Evolutionary conservation across 2,329 filamentous ascomycete genomes (phyloP).

Genomic region (Parastagonospora nodorum): DNA sequence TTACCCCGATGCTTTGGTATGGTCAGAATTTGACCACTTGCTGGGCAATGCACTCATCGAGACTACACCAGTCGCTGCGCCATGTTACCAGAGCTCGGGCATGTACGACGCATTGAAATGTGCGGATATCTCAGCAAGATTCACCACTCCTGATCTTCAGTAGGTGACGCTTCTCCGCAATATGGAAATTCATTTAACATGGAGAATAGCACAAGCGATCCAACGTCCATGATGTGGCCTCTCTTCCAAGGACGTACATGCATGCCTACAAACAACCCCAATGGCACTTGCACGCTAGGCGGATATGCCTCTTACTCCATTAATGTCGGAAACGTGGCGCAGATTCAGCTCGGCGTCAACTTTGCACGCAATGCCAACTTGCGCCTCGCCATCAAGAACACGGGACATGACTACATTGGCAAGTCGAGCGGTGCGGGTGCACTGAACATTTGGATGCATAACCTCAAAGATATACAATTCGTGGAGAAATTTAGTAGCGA

Average conservation of each 20-base stretch:
- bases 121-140: slow-evolving; percentile 11
- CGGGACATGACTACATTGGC: slow-evolving; percentile 25
- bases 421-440: slow-evolving; percentile 31
- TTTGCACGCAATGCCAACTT: slow-evolving; percentile 1
- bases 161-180: neutral
- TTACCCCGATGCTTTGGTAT: slow-evolving; percentile 18
- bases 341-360: slow-evolving; percentile 14
- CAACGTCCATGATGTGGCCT: slow-evolving; percentile 32
- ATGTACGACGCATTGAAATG: slow-evolving; percentile 18
- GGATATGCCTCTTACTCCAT: slow-evolving; percentile 10
- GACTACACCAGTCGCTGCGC: slow-evolving; percentile 26
- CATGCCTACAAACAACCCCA: slow-evolving; percentile 7
- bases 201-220: slow-evolving; percentile 16
- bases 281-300: slow-evolving; percentile 12
- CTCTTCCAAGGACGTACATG: slow-evolving; percentile 33
- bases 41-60: slow-evolving; percentile 21
- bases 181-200: neutral
- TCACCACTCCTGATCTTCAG: slow-evolving; percentile 5
- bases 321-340: slow-evolving; percentile 10
- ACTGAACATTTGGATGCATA: slow-evolving; percentile 37
- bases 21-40: slow-evolving; percentile 21
- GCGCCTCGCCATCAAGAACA: slow-evolving; percentile 25
- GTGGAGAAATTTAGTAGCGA: slow-evolving; percentile 13
- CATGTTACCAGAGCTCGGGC: slow-evolving; percentile 25
- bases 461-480: slow-evolving; percentile 25